Base-by-base conservation (phyloP, 257 asterid species). In the Nicotiana benthamiana region DNA sequence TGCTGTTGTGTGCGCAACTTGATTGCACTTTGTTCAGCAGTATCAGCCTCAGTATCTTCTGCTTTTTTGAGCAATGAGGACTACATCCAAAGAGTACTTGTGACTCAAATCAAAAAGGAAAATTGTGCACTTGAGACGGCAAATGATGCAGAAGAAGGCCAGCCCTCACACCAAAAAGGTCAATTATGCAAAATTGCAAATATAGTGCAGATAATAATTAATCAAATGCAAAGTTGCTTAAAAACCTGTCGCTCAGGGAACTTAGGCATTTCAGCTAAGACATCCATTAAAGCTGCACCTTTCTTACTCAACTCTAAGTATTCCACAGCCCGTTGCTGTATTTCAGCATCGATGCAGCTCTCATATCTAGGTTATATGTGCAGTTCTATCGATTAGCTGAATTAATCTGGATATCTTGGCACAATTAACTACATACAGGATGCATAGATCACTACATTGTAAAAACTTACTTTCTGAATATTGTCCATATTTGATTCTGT, bases 221-320 rank as follows among this genome's bases (percentile, higher is more conserved):
- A 74, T 74, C 40, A 74, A 74, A 46, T 3, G 15, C 54, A 48
- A 70, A 22, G 59, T 70, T 70, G 36, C 9, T 48, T 74, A 48
- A 82, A 61, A 65, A 93, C 98, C 97, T 94, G 98, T 65, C 98
- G 90, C 86, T 94, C 98, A 28, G 98, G 97, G 84, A 94, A 93
- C 89, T 94, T 93, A 0, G 97, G 98, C 98, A 94, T 94, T 90
- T 94, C 97, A 87, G 98, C 97, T 82, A 94, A 89, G 85, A 94
- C 86, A 85, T 90, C 97, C 97, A 88, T 87, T 67, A 93, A 87
- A 79, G 93, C 89, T 72, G 94, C 95, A 76, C 97, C 97, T 91
- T 93, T 94, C 89, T 86, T 86, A 88, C 98, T 91, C 90, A 94
- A 76, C 82, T 93, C 93, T 84, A 86, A 89, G 90, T 94, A 94